Base-by-base conservation (phyloP, 768 basidiomycete genomes). In the Terana coerulea region DNA sequence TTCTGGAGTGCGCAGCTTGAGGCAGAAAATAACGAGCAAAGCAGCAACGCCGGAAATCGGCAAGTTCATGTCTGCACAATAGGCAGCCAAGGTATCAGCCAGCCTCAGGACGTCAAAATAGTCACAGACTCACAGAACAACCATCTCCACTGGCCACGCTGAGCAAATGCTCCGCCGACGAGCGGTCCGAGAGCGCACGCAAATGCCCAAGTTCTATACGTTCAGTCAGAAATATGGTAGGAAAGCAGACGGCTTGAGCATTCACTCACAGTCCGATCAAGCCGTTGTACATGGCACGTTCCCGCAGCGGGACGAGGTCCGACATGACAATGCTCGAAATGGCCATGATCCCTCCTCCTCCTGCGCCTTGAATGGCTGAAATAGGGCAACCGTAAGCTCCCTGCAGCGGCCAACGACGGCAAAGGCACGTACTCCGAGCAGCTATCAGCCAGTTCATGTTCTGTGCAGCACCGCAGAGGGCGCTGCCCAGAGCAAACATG, bases 11-110 rank as follows among this genome's bases (percentile, higher is more conserved):
- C 59, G 55, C 24, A 66, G 28, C 7, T 47, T 48, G 9, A 63
- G 47, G 52, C 57, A 62, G 3, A 37, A 5, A 2, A 21, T 31
- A 11, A 57, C 41, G 4, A 61, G 51, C 9, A 66, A 39, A 0
- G 22, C 56, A 9, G 59, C 56, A 7, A 65, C 29, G 19, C 51
- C 64, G 25, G 41, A 52, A 3, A 66, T 22, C 2, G 72, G 70
- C 8, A 73, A 54, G 44, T 72, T 73, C 15, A 73, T 49, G 56
- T 69, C 71, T 72, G 41, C 1, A 12, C 1, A 37, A 26, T 17
- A 10, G 10, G 15, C 14, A 15, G 31, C 7, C 5, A 31, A 9
- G 26, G n/a, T 22, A 19, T 9, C 10, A 9, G 10, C 9, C 15
- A 28, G 21, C 45, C 29, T 34, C 3, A 5, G 10, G 21, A 29